These are phyloP conservation scores for Floccularia luteovirens DNA, from an alignment of 768 basidiomycete species.

Conservation along the genomic window DNA sequence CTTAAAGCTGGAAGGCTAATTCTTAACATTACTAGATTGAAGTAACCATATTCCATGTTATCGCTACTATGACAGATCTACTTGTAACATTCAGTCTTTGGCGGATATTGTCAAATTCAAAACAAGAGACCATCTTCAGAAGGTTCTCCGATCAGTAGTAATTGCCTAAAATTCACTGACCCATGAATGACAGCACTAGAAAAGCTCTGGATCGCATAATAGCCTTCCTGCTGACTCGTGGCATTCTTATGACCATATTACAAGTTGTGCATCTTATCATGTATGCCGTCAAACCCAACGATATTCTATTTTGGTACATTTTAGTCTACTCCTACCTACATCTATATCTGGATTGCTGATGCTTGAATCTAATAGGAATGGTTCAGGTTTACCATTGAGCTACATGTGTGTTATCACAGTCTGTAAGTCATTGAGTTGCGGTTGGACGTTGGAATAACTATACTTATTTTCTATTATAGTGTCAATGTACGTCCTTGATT, in stretches of 20 bases:
- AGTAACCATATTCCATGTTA: constrained; percentile 1
- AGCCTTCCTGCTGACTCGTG: constrained; percentile 4
- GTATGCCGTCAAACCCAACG: constrained; percentile 3
- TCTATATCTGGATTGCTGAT: neutral
- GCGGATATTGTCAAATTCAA: neutral
- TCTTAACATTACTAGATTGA: too few relatives aligned
- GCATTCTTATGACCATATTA: constrained; percentile 3
- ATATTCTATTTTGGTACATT: constrained; percentile 5
- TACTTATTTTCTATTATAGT: neutral
- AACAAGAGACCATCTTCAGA: neutral
- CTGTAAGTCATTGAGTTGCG: neutral
- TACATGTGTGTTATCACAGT: neutral
- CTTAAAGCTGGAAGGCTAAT: too few relatives aligned
- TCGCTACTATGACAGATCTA: constrained; percentile 3
- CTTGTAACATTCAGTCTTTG: constrained; percentile 4
- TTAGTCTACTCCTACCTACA: neutral
- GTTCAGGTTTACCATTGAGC: neutral
- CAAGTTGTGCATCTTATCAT: constrained; percentile 7
- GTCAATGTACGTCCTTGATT: neutral
- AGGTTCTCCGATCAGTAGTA: neutral
- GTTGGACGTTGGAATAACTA: neutral
- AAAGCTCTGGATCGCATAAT: constrained; percentile 3
- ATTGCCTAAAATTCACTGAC: neutral
- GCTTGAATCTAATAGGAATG: neutral
- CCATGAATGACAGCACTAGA: neutral